Conservation (phyloP, 2,329 filamentous ascomycete species). For the Colletotrichum sp. region DNA sequence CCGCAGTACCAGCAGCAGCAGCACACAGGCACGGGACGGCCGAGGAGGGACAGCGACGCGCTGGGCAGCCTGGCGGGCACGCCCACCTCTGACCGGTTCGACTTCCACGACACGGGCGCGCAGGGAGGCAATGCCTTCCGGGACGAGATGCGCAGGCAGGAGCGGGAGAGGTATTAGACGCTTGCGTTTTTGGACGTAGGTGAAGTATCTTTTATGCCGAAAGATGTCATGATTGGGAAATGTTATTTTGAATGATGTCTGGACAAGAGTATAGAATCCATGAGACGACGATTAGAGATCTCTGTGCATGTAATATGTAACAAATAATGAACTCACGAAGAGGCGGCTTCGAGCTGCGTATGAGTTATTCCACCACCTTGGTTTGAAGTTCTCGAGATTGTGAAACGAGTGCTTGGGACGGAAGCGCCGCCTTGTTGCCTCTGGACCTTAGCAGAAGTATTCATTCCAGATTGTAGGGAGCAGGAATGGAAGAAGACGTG, state of each 20-base stretch:
- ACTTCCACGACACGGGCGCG: slow-evolving; percentile 38
- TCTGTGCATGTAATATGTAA: slow-evolving; percentile 3
- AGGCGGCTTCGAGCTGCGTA: neutral
- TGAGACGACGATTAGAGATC: neutral
- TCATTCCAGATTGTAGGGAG: too few relatives aligned
- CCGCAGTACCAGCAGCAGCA: neutral
- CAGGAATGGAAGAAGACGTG: too few relatives aligned
- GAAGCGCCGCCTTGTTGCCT: too few relatives aligned
- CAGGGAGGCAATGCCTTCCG: slow-evolving; percentile 49
- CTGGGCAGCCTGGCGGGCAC: slow-evolving; percentile 55
- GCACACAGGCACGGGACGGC: slow-evolving; percentile 11
- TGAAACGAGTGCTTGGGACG: neutral
- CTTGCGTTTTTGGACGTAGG: neutral
- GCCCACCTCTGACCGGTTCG: slow-evolving; percentile 44
- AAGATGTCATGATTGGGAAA: neutral
- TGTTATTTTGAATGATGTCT: neutral
- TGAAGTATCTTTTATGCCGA: neutral
- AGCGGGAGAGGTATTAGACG: slow-evolving; percentile 39
- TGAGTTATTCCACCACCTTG: neutral
- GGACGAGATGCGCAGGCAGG: slow-evolving; percentile 55
- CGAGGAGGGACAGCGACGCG: slow-evolving; percentile 49
- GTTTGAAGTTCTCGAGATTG: accelerated
- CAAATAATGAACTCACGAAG: slow-evolving; percentile 7
- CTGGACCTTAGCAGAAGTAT: too few relatives aligned
- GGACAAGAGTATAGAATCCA: neutral